A percentile compares a stretch with the other conserved stretches of the same genome.
phyloP scores from a whole-genome alignment of 352 stramenopile genomes.

The Pythium dissimile region DNA sequence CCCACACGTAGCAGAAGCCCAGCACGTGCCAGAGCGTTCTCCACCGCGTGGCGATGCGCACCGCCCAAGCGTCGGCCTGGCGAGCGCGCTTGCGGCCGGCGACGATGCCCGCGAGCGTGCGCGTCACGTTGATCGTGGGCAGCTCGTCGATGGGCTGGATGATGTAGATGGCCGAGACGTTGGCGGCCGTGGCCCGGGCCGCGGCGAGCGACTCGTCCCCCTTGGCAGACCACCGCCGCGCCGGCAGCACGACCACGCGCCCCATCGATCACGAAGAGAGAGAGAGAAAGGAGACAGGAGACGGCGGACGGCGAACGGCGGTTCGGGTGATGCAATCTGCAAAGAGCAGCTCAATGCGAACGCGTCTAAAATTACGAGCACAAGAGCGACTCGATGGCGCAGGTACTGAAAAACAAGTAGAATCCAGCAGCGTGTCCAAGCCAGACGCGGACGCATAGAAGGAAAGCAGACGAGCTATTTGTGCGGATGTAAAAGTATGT shows the following conservation, averaged over 20 bases:
- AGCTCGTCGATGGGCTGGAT: slow-evolving; percentile 15
- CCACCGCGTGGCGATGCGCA: background rate
- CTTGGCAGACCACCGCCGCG: background rate
- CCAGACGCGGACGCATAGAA: too few relatives aligned
- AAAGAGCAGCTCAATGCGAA: too few relatives aligned
- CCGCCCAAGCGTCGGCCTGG: background rate
- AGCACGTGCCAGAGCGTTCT: background rate
- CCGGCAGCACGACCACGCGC: background rate
- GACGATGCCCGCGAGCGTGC: slow-evolving; percentile 3
- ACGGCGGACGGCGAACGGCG: background rate
- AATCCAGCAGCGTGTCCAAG: too few relatives aligned
- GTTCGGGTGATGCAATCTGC: too few relatives aligned
- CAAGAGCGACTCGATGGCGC: background rate
- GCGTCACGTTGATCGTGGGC: slow-evolving; percentile 3
- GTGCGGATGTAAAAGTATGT: too few relatives aligned
- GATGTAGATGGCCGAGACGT: slow-evolving; percentile 8
- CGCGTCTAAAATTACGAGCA: background rate
- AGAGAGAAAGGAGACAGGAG: background rate
- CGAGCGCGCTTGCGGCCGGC: background rate
- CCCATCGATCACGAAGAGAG: background rate
- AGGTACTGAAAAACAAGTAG: too few relatives aligned
- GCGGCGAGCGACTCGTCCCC: background rate
- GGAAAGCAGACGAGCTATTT: background rate
- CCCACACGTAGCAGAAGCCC: background rate
- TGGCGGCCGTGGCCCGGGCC: background rate